Conservation (phyloP, 768 basidiomycete genomes). For the Mycena olivaceomarginata region DNA sequence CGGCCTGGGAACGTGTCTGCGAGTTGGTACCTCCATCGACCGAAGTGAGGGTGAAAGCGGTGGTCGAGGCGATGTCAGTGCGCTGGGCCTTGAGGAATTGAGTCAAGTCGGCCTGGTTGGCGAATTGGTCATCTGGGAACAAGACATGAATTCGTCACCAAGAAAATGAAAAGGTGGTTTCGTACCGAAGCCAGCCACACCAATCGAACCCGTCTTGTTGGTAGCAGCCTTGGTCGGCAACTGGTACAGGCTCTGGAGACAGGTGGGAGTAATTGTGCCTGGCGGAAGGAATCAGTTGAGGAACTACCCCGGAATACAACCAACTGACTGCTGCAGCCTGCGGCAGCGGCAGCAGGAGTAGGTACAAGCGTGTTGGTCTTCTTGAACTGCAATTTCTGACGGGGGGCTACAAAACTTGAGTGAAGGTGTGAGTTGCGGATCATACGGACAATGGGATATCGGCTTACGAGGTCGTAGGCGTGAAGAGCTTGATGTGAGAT, state of each 20-base stretch:
- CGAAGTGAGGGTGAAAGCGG: slow-evolving; percentile 48
- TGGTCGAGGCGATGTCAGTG: slow-evolving; percentile 49
- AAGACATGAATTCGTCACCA: not conserved
- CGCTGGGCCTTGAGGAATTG: slow-evolving; percentile 50
- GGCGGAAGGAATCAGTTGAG: not conserved
- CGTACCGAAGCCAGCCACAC: slow-evolving; percentile 49
- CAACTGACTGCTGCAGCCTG: slow-evolving; percentile 32
- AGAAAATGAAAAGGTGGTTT: not conserved
- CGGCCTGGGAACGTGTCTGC: slow-evolving; percentile 49
- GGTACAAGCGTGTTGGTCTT: slow-evolving; percentile 5
- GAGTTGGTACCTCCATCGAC: slow-evolving; percentile 53
- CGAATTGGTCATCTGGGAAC: slow-evolving; percentile 38
- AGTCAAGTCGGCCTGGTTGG: slow-evolving; percentile 45
- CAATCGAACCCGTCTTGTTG: slow-evolving; percentile 45
- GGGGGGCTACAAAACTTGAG: slow-evolving; percentile 27
- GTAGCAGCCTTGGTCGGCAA: slow-evolving; percentile 49
- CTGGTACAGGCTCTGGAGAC: slow-evolving; percentile 52
- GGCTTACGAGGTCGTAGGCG: slow-evolving; percentile 50
- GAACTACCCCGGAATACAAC: not conserved
- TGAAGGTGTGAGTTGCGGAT: not conserved
- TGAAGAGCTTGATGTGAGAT: slow-evolving; percentile 49
- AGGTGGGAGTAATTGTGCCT: slow-evolving; percentile 50
- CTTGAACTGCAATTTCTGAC: slow-evolving; percentile 11
- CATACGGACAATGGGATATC: not conserved
- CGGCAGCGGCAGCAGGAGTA: slow-evolving; percentile 28